Conservation (phyloP, 2,329 filamentous ascomycete species). For the Pyricularia pennisetigena region DNA sequence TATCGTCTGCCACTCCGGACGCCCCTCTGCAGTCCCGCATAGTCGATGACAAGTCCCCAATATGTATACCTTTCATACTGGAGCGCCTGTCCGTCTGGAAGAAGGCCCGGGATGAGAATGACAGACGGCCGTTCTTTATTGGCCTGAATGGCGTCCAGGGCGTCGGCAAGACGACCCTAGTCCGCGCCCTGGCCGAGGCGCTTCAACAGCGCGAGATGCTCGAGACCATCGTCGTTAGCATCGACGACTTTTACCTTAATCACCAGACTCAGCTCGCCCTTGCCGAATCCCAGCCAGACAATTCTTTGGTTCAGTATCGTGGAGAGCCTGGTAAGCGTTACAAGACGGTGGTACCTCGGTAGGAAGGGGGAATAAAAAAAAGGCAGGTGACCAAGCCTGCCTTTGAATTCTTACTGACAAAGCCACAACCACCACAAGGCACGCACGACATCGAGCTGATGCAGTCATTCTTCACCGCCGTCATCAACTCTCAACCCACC, state of each 20-base stretch:
- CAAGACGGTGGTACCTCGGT: not conserved
- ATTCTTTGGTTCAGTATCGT: slow-evolving; percentile 69
- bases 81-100: slow-evolving; percentile 37
- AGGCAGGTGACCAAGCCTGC: too few relatives aligned
- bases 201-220: slow-evolving; percentile 48
- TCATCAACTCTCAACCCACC: slow-evolving; percentile 42
- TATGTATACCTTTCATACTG: slow-evolving; percentile 69
- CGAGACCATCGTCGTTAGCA: slow-evolving; percentile 62
- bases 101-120: slow-evolving; percentile 19
- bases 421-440: slow-evolving; percentile 9
- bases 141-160: slow-evolving; percentile 90
- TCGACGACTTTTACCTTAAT: slow-evolving; percentile 83
- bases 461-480: slow-evolving; percentile 47
- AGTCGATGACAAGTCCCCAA: slow-evolving; percentile 66
- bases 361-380: too few relatives aligned
- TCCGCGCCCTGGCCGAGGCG: slow-evolving; percentile 52
- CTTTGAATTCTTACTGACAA: not conserved
- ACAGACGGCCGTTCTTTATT: slow-evolving; percentile 62
- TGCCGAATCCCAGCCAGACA: slow-evolving; percentile 54
- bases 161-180: slow-evolving; percentile 84
- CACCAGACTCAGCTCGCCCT: slow-evolving; percentile 59
- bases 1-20: slow-evolving; percentile 14
- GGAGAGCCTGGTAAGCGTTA: slow-evolving; percentile 61
- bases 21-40: slow-evolving; percentile 29
- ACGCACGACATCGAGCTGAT: slow-evolving; percentile 68